Percentiles rank a stretch among this genome's conserved stretches.
Evolutionary conservation across 2,329 filamentous ascomycete genomes (phyloP).

Genomic region (Cladosporium halotolerans): DNA sequence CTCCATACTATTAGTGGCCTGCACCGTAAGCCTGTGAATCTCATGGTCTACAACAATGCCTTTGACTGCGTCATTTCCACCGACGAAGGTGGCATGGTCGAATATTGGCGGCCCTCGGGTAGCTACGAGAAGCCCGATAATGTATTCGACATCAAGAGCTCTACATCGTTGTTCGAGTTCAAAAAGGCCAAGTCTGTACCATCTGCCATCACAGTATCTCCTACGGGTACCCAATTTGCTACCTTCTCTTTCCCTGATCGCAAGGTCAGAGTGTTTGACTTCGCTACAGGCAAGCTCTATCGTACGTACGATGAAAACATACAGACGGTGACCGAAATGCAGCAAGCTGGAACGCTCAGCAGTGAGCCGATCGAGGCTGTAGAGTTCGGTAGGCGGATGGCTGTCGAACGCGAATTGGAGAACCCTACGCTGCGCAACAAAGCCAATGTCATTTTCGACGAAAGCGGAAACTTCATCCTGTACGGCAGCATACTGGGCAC

Average conservation of each 20-base stretch:
- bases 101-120: slow-evolving; percentile 84
- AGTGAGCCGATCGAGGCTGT: slow-evolving; percentile 77
- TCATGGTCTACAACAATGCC: slow-evolving; percentile 83
- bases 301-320: slow-evolving; percentile 94
- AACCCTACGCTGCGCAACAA: slow-evolving; percentile 60
- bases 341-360: slow-evolving; percentile 75
- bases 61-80: slow-evolving; percentile 88
- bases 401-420: slow-evolving; percentile 80
- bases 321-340: slow-evolving; percentile 83
- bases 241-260: slow-evolving; percentile 89
- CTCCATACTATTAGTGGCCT: slow-evolving; percentile 71
- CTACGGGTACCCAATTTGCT: slow-evolving; percentile 77
- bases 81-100: slow-evolving; percentile 86
- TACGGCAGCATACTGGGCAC: slow-evolving; percentile 89
- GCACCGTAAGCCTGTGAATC: slow-evolving; percentile 72
- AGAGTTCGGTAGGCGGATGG: slow-evolving; percentile 84
- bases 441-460: slow-evolving; percentile 87
- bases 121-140: slow-evolving; percentile 85
- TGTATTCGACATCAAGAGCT: slow-evolving; percentile 89
- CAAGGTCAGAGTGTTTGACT: slow-evolving; percentile 90
- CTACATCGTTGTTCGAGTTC: slow-evolving; percentile 92
- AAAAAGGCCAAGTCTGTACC: slow-evolving; percentile 87
- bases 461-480: slow-evolving; percentile 89
- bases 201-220: slow-evolving; percentile 75
- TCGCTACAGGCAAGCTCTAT: slow-evolving; percentile 77